Evolutionary conservation across 306 rosid genomes (phyloP).

Genomic region (Trifolium fragiferum): DNA sequence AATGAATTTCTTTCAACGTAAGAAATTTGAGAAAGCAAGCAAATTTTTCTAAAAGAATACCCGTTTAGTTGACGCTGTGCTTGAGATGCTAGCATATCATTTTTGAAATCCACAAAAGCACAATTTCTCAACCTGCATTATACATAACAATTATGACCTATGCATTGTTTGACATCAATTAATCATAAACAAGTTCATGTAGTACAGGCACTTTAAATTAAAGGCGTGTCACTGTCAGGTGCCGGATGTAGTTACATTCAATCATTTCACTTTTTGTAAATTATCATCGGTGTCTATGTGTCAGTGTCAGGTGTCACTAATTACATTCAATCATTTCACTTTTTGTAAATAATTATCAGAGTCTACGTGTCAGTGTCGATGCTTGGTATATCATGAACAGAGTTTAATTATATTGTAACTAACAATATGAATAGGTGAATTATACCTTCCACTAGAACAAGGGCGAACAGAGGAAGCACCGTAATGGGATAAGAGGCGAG

Average conservation of each 20-base stretch:
- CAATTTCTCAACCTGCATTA: slow-evolving; percentile 71
- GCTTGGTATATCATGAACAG: not conserved
- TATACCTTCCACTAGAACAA: slow-evolving; percentile 43
- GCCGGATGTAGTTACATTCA: not conserved
- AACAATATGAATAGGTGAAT: not conserved
- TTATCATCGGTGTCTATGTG: not conserved
- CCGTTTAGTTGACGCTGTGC: slow-evolving; percentile 84
- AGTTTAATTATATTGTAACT: not conserved
- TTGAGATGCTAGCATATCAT: slow-evolving; percentile 69
- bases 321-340: not conserved
- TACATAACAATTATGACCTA: not conserved
- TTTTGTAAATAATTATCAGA: not conserved
- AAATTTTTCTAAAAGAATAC: slow-evolving; percentile 36
- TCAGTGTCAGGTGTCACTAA: not conserved
- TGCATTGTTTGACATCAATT: slow-evolving; percentile 4
- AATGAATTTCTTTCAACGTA: not conserved
- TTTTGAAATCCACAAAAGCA: slow-evolving; percentile 78
- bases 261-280: not conserved
- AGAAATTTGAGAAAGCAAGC: slow-evolving; percentile 4
- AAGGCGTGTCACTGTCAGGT: not conserved
- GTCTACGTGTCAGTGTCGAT: not conserved
- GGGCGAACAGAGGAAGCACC: slow-evolving; percentile 79
- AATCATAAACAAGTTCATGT: not conserved
- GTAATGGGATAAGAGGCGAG: slow-evolving; percentile 66
- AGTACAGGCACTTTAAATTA: not conserved